Base-by-base conservation (phyloP, 2,329 filamentous ascomycete genomes). In the Talaromyces amestolkiae region DNA sequence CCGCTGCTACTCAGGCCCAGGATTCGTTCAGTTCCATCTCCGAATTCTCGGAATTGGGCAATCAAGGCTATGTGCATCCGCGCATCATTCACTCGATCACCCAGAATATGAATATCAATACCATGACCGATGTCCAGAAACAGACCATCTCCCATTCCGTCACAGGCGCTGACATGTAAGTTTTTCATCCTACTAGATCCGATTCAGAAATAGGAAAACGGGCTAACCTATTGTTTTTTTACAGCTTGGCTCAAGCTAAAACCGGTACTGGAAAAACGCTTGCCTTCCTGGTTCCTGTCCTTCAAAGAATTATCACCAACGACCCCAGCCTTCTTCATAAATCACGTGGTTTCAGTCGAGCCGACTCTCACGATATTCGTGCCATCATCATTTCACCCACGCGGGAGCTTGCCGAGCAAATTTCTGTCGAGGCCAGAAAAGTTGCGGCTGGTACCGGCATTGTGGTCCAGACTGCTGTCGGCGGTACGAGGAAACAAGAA, bases 261-360 rank as follows among this genome's bases (percentile, higher is more conserved):
- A 99, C 95, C 9, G 95, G 95, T 75, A 98, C 95, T 3, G 95
- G 95, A 75, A 99, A 99, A 81, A 99, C 95, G 0, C 81, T 98
- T 65, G 95, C 92, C 41, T 99, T 98, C 82, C 84, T 99, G 27
- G 80, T 98, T 7, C 95, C 95, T 60, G 83, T 93, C 8, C 81
- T 98, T 61, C 92, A 97, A 76, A 89, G 88, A 66, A 91, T 97
- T 73, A 81, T 96, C 67, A 77, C 79, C 66, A 51, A 43, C 35
- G 86, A 92, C 69, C 86, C 88, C 0, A 77, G 80, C 0, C 84
- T 96, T 39, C 87, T 72, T 39, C 65, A 62, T 35, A 65, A 67
- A 54, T 67, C 62, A 13, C 51, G 56, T 45, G 65, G 61, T 49
- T 64, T 62, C 58, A 56, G 61, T 22, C 64, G 59, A 45, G 41